Base-by-base conservation (phyloP, 2,329 filamentous ascomycete genomes). In the Fusarium mexicanum region DNA sequence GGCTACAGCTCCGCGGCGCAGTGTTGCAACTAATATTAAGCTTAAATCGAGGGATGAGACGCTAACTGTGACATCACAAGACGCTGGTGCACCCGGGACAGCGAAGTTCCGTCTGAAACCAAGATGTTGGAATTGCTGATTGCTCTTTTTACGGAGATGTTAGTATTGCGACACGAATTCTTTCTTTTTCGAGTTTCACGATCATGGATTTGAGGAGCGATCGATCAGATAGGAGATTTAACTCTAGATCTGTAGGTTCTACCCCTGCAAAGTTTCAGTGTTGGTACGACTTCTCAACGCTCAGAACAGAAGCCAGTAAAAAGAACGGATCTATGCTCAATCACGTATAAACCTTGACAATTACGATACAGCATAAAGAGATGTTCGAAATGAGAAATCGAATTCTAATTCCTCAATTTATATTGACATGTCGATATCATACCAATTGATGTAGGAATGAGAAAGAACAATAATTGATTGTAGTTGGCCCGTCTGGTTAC, bases 21-120 rank as follows among this genome's bases (percentile, higher is more conserved):
- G 20, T 40, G 29, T 55, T 18, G 33, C 17, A 38, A 26, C 66
- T 18, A 29, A 33, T 10, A n/a, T 64, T 37, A 70, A 70, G 59
- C 53, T 43, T 65, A 55, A 41, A 40, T 14, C 11, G 38, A 40
- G 54, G 37, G 41, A 58, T 70, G 68, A 65, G 41, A 69, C 66
- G 24, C 14, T 13, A 44, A 26, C 7, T 58, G 67, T 17, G 18
- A 9, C 68, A 43, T 58, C 35, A 5, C 65, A 64, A 69, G 67
- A 58, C 38, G 33, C n/a, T 66, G 31, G 61, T 65, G 46, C 14
- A 46, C 6, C 46, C 64, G 58, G 58, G 26, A 44, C 44, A 1
- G 8, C 13, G 35, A 41, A 14, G 6, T 61, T 41, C 58, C 58
- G 58, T 61, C 13, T 22, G 22, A 14, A 41, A 3, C 6, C 37